Percentiles rank a stretch among this genome's conserved stretches.
phyloP scores from a whole-genome alignment of 2,329 filamentous ascomycete species.

The Ophiostoma sp. region DNA sequence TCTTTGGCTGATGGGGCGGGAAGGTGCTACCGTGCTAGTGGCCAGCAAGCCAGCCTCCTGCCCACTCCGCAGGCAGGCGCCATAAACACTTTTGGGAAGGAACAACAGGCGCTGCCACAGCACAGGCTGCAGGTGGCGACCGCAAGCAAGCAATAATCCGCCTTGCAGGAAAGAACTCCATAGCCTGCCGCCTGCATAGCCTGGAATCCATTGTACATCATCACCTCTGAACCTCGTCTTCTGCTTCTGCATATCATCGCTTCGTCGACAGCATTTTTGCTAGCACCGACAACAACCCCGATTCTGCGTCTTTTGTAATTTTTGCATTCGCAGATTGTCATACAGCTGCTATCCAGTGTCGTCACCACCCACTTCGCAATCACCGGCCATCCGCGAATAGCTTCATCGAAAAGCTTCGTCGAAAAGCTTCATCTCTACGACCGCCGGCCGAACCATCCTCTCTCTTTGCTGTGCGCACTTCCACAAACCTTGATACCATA shows the following conservation, averaged over 20 bases:
- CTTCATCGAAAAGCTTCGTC: background rate
- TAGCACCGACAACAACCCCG: background rate
- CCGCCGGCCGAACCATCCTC: background rate
- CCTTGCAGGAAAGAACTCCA: background rate
- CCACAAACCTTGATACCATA: background rate
- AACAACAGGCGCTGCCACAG: slow-evolving; percentile 5
- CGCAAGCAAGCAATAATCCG: background rate
- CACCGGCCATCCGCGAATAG: background rate
- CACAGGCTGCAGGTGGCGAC: background rate
- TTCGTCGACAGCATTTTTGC: background rate
- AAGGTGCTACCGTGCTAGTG: slow-evolving; percentile 18
- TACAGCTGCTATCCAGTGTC: background rate
- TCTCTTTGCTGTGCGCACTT: background rate
- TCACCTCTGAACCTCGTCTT: background rate
- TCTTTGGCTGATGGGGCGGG: slow-evolving; percentile 13
- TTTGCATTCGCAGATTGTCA: background rate
- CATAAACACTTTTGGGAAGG: slow-evolving; percentile 10
- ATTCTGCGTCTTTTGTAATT: background rate
- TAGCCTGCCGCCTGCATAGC: background rate
- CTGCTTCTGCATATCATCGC: background rate
- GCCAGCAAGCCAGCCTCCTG: slow-evolving; percentile 18
- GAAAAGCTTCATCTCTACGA: background rate
- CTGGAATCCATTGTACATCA: background rate
- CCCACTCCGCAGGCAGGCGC: slow-evolving; percentile 20
- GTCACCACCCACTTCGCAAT: background rate